phyloP scores from a whole-genome alignment of 2,329 filamentous ascomycete species.

The Alternaria postmessia region DNA sequence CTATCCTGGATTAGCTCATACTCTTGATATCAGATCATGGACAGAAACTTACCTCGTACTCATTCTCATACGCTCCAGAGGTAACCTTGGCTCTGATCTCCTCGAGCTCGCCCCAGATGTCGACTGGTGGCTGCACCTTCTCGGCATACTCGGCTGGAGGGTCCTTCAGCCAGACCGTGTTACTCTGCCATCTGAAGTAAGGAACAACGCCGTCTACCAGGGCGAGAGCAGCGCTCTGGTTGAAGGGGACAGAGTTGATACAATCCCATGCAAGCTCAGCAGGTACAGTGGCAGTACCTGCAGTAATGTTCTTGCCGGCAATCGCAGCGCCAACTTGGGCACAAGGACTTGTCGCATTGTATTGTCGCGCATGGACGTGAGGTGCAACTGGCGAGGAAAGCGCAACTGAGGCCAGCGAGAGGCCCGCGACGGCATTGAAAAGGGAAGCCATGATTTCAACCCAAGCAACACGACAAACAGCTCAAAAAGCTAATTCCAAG shows the following conservation, averaged over 20 bases:
- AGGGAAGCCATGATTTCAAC: constrained; percentile 37
- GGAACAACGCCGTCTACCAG: constrained; percentile 55
- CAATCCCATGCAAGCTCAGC: constrained; percentile 57
- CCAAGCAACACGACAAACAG: neutral
- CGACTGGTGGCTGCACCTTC: constrained; percentile 55
- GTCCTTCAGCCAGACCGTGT: constrained; percentile 54
- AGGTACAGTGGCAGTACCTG: constrained; percentile 49
- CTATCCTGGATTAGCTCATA: constrained; percentile 24
- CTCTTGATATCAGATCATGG: neutral
- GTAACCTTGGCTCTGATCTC: constrained; percentile 51
- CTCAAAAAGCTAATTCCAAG: neutral
- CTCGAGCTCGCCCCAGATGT: constrained; percentile 52
- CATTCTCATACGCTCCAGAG: constrained; percentile 49
- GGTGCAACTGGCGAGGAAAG: constrained; percentile 35
- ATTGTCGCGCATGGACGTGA: constrained; percentile 33
- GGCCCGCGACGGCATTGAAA: constrained; percentile 27
- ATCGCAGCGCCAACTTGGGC: constrained; percentile 42
- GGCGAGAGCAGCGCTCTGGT: constrained; percentile 51
- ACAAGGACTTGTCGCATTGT: constrained; percentile 43
- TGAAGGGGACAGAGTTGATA: constrained; percentile 56
- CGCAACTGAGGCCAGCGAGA: constrained; percentile 39
- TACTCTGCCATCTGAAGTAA: constrained; percentile 59
- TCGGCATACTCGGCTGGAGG: constrained; percentile 57
- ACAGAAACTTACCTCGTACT: constrained; percentile 47
- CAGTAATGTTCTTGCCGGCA: constrained; percentile 35